Conservation (phyloP, 345 rosid genomes). For the Gossypium turneri region DNA sequence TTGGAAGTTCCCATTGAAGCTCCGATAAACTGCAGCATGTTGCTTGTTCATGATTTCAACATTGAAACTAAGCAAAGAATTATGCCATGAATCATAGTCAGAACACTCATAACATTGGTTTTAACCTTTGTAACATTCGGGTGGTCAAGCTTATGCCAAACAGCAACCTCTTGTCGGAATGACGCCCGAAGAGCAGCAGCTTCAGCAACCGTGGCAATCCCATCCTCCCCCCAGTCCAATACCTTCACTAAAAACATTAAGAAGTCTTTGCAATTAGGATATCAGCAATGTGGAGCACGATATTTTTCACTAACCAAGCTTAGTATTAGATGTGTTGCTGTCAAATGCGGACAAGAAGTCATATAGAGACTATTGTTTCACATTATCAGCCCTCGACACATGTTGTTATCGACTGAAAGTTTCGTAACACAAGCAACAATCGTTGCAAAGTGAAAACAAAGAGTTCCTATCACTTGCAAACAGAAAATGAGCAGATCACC, state of each 20-base stretch:
- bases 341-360: not conserved
- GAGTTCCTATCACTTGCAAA: not conserved
- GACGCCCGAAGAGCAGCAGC: slow-evolving; percentile 58
- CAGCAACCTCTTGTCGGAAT: slow-evolving; percentile 81
- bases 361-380: not conserved
- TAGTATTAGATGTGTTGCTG: not conserved
- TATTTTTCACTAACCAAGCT: not conserved
- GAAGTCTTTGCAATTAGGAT: slow-evolving; percentile 11
- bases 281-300: not conserved
- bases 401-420: not conserved
- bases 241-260: slow-evolving; percentile 46
- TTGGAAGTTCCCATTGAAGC: slow-evolving; percentile 89
- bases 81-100: not conserved
- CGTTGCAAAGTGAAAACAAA: not conserved
- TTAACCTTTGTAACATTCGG: slow-evolving; percentile 72
- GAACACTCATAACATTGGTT: not conserved
- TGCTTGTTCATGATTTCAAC: slow-evolving; percentile 5
- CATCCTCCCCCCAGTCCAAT: slow-evolving; percentile 86
- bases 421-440: not conserved
- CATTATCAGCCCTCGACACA: not conserved
- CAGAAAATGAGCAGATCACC: not conserved
- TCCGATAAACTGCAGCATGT: slow-evolving; percentile 54
- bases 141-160: slow-evolving; percentile 88
- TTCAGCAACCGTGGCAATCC: slow-evolving; percentile 51
- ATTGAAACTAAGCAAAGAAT: not conserved